Base-by-base conservation (phyloP, 2,329 filamentous ascomycete species). In the Ceratocystis huliohia region DNA sequence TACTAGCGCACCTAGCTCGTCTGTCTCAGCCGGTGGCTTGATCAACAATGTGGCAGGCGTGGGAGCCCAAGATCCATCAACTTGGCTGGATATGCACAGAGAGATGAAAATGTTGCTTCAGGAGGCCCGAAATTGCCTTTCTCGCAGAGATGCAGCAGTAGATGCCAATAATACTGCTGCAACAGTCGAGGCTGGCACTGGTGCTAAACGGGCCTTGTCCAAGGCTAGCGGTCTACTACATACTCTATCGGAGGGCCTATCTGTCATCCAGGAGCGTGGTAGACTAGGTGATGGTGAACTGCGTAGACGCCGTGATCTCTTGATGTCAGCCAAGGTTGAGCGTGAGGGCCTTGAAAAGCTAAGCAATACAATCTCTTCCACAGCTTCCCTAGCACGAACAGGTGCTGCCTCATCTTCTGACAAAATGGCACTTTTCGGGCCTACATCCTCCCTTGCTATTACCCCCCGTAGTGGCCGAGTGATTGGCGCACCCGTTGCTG, bases 81-180 rank as follows among this genome's bases (percentile, higher is more conserved):
- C 87, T 1, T 94, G 90, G 89, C 76, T 93, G 30, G 89, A 93
- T 72, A 79, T 89, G 66, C 86, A 91, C 72, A 77, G 83, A 30
- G 87, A 91, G 72, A 80, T 92, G 76, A 92, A 91, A 76, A 78
- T 79, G 17, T 81, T 83, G 69, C 79, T 94, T 37, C 86, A 89
- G 72, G 83, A 88, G 69, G 86, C 86, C 7, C 75, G 87, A 20
- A 77, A 84, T 69, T 82, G 81, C 73, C 76, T 91, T n/a, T 86
- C 87, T 48, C 78, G 82, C 69, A 78, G 89, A 61, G 89, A 94
- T 72, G 82, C 73, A 3, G 75, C 76, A 10, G 73, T 74, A 5
- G 76, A 76, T 61, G 73, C 73, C 33, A 74, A 75, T 44, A 76
- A 76, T 69, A 78, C 75, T 48, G 75, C 77, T 0, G 75, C 74